Base-by-base conservation (phyloP, 148 eudicot genomes). In the Bassia scoparia region DNA sequence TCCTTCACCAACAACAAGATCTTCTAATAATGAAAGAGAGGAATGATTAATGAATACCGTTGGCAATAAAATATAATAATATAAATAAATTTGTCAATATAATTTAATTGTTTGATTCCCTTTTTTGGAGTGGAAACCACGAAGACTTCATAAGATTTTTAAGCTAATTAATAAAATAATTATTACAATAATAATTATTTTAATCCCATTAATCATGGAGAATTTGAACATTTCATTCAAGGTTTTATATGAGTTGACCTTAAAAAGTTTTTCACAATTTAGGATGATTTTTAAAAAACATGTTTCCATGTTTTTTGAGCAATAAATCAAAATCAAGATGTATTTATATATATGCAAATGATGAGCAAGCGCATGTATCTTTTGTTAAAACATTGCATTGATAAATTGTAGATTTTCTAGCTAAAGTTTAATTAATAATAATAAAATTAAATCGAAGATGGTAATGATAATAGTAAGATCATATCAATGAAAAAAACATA, bases 241-340 rank as follows among this genome's bases (percentile, higher is more conserved):
- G 6, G 27, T 26, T 58, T 74, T 58, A 12, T 18, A n/a, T 56
- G 60, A 41, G 78, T 75, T 75, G 72, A 75, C 78, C 72, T 75
- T 63, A 41, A 37, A 41, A 41, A n/a, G 41, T n/a, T 54, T 37
- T 66, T 52, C 11, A 29, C 7, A 46, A 38, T 54, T 4, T 21
- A 14, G 56, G 11, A 35, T 23, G 34, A 20, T 3, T 21, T 18
- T 1, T 24, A 7, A 12, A 29, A 44, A 67, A 75, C 67, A 68
- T 75, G 78, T 75, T 75, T 75, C 78, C 78, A 68, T 75, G 77
- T 74, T 74, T 74, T 41, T 37, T 64, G 50, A 41, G 68, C 50
- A 64, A 23, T 64, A 37, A 35, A 63, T 9, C 63, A 59, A 27
- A 55, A 55, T 11, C 29, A 21, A 23, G 13, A 14, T 55, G 60